Evolutionary conservation across 352 stramenopile species (phyloP).

Genomic region (Phytophthora agathidicida): DNA sequence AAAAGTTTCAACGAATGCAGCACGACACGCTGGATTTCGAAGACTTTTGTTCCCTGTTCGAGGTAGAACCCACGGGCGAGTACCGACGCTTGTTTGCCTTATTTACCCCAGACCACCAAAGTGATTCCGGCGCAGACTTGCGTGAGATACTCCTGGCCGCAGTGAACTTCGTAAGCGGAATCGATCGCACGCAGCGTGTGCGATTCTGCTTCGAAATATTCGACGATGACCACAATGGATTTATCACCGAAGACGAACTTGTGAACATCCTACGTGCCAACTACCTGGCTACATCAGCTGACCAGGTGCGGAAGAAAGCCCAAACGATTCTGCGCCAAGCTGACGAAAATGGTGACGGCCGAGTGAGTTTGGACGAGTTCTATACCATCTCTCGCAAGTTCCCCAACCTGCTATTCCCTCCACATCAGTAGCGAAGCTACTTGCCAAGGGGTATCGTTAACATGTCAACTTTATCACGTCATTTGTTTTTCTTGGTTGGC

Average conservation of each 20-base stretch:
- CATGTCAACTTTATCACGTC: too few relatives aligned
- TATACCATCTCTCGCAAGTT: slow-evolving; percentile 90
- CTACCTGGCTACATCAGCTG: slow-evolving; percentile 75
- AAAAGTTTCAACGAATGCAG: slow-evolving; percentile 65
- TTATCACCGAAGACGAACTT: slow-evolving; percentile 91
- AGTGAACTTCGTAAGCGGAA: slow-evolving; percentile 87
- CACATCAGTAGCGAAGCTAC: too few relatives aligned
- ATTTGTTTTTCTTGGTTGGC: too few relatives aligned
- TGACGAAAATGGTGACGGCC: slow-evolving; percentile 78
- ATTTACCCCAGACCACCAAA: slow-evolving; percentile 73
- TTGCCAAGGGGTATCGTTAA: too few relatives aligned
- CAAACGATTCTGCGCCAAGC: slow-evolving; percentile 86
- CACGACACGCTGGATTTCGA: slow-evolving; percentile 69
- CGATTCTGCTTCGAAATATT: slow-evolving; percentile 96
- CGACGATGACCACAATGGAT: slow-evolving; percentile 93
- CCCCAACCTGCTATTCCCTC: slow-evolving; percentile 90
- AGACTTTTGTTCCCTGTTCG: slow-evolving; percentile 85
- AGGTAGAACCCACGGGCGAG: slow-evolving; percentile 89
- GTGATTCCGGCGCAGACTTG: slow-evolving; percentile 80
- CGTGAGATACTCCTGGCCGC: slow-evolving; percentile 92
- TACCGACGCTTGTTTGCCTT: slow-evolving; percentile 89
- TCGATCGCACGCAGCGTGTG: slow-evolving; percentile 83
- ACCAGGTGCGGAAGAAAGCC: slow-evolving; percentile 86
- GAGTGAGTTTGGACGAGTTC: slow-evolving; percentile 88
- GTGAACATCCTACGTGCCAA: slow-evolving; percentile 92